phyloP scores from a whole-genome alignment of 495 filamentous ascomycete species.

The Penicillium malachiteum region DNA sequence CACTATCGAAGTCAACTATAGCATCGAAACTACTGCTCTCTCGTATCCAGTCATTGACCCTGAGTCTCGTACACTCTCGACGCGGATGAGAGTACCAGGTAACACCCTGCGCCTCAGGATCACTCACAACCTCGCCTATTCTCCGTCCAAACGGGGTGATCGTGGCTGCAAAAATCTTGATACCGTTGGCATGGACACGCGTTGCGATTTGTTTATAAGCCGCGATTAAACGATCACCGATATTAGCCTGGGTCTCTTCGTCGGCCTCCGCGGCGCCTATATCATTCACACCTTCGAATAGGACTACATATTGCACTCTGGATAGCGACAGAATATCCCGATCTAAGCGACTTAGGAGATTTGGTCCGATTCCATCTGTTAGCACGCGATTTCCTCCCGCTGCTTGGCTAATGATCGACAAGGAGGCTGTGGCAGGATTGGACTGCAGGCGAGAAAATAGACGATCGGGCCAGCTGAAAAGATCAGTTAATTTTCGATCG shows the following conservation, averaged over 20 bases:
- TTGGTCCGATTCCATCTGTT: conserved; percentile 60
- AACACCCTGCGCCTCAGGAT: conserved; percentile 27
- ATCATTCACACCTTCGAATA: conserved; percentile 77
- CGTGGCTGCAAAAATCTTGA: conserved; percentile 62
- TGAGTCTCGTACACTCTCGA: conserved; percentile 56
- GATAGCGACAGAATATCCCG: conserved; percentile 60
- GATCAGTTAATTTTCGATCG: not conserved
- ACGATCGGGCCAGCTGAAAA: conserved; percentile 62
- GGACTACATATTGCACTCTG: conserved; percentile 60
- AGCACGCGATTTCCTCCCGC: conserved; percentile 71
- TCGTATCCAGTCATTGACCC: conserved; percentile 64
- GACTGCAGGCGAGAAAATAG: conserved; percentile 56
- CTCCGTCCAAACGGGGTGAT: conserved; percentile 62
- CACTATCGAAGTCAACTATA: conserved; percentile 62
- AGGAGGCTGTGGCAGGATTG: conserved; percentile 39
- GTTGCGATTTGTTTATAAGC: conserved; percentile 58
- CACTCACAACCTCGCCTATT: conserved; percentile 25
- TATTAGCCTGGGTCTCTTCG: conserved; percentile 43
- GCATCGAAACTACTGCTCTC: conserved; percentile 57
- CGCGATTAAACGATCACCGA: conserved; percentile 51
- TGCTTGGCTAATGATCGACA: conserved; percentile 68
- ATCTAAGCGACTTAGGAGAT: conserved; percentile 59
- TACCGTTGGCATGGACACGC: conserved; percentile 54
- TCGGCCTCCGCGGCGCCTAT: conserved; percentile 56
- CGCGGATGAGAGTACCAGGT: conserved; percentile 51